A percentile compares a stretch with the other conserved stretches of the same genome.
phyloP scores from a whole-genome alignment of 2,329 filamentous ascomycete genomes.

The Ophidiomyces ophidiicola region DNA sequence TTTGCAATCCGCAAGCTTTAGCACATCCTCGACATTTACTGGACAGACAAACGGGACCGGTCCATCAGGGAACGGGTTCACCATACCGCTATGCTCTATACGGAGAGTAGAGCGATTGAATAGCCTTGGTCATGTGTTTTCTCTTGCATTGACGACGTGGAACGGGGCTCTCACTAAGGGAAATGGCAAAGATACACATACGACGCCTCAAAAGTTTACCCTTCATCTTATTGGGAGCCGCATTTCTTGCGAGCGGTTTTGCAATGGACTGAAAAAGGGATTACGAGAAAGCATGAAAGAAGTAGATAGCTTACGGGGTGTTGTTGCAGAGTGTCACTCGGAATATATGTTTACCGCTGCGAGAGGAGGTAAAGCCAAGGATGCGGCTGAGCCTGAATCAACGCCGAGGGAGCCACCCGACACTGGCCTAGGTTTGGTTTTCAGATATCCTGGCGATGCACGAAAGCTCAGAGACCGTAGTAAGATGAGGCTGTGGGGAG shows the following conservation, averaged over 20 bases:
- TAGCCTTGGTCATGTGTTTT: conserved; percentile 84
- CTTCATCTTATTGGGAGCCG: conserved; percentile 82
- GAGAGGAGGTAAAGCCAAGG: conserved; percentile 26
- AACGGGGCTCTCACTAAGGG: conserved; percentile 54
- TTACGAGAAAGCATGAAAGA: conserved; percentile 77
- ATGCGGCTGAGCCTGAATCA: conserved; percentile 43
- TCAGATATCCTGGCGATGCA: conserved; percentile 87
- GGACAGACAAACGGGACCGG: conserved; percentile 88
- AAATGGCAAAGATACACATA: conserved; percentile 30
- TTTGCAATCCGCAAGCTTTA: conserved; percentile 62
- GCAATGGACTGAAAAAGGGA: conserved; percentile 85
- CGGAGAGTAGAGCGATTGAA: conserved; percentile 84
- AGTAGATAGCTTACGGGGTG: conserved; percentile 68
- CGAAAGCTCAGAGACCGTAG: conserved; percentile 87
- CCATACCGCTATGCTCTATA: conserved; percentile 81
- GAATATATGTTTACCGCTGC: conserved; percentile 56
- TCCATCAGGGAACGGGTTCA: conserved; percentile 90
- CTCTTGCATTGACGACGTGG: conserved; percentile 89
- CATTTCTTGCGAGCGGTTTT: conserved; percentile 85
- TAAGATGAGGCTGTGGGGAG: conserved; percentile 95
- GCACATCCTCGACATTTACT: conserved; percentile 71
- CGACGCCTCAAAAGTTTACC: conserved; percentile 71
- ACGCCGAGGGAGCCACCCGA: conserved; percentile 55
- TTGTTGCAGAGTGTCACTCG: conserved; percentile 79
- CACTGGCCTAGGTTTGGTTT: conserved; percentile 82